phyloP scores from a whole-genome alignment of 148 eudicot genomes.

The Silene latifolia region DNA sequence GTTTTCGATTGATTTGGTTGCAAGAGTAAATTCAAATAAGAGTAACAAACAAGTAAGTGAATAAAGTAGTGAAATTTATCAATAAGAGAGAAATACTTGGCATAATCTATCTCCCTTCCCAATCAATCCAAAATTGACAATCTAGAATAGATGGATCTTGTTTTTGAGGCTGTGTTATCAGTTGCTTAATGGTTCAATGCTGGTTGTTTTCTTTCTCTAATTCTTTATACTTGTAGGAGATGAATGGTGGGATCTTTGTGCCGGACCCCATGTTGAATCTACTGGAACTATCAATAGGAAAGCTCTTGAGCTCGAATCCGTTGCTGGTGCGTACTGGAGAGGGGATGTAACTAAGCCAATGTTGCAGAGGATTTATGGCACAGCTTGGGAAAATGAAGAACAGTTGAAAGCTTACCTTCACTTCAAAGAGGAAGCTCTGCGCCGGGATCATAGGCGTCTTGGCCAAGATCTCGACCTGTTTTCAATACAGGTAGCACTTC shows the following conservation, averaged over 20 bases:
- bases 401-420: conserved; percentile 91
- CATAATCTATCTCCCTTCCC: too few species aligned
- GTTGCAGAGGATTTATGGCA: conserved; percentile 98
- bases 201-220: not conserved
- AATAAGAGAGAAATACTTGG: too few species aligned
- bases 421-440: conserved; percentile 90
- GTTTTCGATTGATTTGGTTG: too few species aligned
- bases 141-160: too few species aligned
- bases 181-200: not conserved
- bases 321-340: conserved; percentile 99
- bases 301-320: conserved; percentile 97
- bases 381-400: conserved; percentile 96
- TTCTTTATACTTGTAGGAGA: conserved; percentile 48
- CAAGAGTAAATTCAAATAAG: too few species aligned
- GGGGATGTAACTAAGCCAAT: conserved; percentile 85
- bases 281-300: conserved; percentile 81
- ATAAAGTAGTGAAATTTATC: too few species aligned
- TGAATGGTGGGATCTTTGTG: conserved; percentile 99
- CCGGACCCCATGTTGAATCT: conserved; percentile 98
- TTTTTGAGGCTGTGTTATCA: not conserved
- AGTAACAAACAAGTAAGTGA: too few species aligned
- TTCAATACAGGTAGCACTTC: conserved; percentile 75
- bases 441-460: conserved; percentile 95
- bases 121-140: too few species aligned
- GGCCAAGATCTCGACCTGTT: conserved; percentile 99